Evolutionary conservation across 2,329 filamentous ascomycete genomes (phyloP).

Genomic region (Fusarium solani-melongenae): DNA sequence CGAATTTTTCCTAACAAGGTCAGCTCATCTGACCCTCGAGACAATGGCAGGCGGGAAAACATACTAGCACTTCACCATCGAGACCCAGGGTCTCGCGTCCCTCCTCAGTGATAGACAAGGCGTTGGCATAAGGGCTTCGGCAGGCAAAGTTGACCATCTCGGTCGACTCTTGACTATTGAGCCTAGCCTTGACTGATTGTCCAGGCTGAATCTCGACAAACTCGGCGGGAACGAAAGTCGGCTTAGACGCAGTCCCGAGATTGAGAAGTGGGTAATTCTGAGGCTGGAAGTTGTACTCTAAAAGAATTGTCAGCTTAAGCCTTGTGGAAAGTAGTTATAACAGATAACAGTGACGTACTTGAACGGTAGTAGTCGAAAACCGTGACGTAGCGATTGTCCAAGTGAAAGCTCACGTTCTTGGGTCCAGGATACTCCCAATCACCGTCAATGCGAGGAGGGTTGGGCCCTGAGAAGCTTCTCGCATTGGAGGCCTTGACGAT

Average conservation of each 20-base stretch:
- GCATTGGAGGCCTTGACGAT: conserved; percentile 43
- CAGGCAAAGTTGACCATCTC: conserved; percentile 80
- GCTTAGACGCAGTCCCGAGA: conserved; percentile 66
- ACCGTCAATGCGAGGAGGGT: conserved; percentile 37
- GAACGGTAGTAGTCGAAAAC: conserved; percentile 58
- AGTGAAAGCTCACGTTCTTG: conserved; percentile 46
- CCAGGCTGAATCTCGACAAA: conserved; percentile 72
- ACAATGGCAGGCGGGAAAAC: background rate
- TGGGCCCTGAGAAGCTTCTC: conserved; percentile 16
- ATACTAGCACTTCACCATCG: conserved; percentile 56
- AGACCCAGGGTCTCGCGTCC: conserved; percentile 70
- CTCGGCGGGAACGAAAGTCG: conserved; percentile 75
- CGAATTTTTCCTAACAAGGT: conserved; percentile 61
- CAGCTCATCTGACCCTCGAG: conserved; percentile 2
- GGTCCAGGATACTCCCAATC: conserved; percentile 48
- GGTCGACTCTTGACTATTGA: conserved; percentile 70
- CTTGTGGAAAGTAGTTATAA: background rate
- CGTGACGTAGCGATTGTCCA: conserved; percentile 46
- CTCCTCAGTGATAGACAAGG: conserved; percentile 69
- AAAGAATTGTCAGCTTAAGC: conserved; percentile 8
- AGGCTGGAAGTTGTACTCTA: conserved; percentile 51
- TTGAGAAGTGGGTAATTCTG: conserved; percentile 72
- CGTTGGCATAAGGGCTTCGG: conserved; percentile 73
- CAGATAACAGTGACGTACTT: conserved; percentile 45
- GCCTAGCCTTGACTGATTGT: conserved; percentile 70